phyloP scores from a whole-genome alignment of 352 stramenopile species.

The Pythium brassicae region DNA sequence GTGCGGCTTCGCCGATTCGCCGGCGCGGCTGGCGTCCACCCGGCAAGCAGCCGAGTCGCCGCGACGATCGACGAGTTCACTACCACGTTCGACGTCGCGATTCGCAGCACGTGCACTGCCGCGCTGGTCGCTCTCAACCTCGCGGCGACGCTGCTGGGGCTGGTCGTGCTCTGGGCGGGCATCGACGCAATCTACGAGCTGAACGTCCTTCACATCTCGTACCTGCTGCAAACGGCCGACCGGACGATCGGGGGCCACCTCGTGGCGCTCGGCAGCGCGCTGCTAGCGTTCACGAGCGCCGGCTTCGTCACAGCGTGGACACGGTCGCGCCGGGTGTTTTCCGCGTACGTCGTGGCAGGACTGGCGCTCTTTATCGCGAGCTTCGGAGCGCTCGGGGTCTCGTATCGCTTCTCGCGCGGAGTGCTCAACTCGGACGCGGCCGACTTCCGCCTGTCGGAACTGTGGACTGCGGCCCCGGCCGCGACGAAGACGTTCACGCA shows the following conservation, averaged over 20 bases:
- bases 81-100: conserved; percentile 6
- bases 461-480: conserved; percentile 27
- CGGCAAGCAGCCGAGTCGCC: background rate
- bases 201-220: conserved; percentile 66
- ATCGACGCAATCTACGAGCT: conserved; percentile 57
- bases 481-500: conserved; percentile 43
- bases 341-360: conserved; percentile 26
- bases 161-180: conserved; percentile 36
- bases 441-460: conserved; percentile 10
- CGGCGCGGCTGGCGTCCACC: background rate
- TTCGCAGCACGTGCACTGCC: conserved; percentile 7
- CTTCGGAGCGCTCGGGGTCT: conserved; percentile 35
- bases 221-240: conserved; percentile 50
- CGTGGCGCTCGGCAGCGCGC: conserved; percentile 23
- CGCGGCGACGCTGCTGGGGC: conserved; percentile 16
- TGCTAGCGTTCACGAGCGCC: conserved; percentile 32
- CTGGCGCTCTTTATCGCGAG: conserved; percentile 34
- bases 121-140: conserved; percentile 20
- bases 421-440: conserved; percentile 3
- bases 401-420: conserved; percentile 25
- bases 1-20: conserved; percentile 23
- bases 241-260: conserved; percentile 48
- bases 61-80: conserved; percentile 8
- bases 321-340: conserved; percentile 17
- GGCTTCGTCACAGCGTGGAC: conserved; percentile 28